phyloP scores from a whole-genome alignment of 1,139 yeast species.

The Ogataea hybrid region DNA sequence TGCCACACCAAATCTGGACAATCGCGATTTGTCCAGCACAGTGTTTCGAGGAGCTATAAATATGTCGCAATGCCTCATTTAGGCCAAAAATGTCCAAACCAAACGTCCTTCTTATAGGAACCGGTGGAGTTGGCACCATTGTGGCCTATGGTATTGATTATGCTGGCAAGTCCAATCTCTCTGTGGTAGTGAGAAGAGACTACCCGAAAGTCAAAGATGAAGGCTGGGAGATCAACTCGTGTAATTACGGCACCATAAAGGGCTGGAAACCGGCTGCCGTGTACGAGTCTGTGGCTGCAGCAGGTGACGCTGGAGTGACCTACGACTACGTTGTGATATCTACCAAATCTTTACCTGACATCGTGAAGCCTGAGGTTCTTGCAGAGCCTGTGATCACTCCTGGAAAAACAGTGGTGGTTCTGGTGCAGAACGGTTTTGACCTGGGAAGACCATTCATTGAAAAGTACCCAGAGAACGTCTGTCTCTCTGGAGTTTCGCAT shows the following conservation, averaged over 20 bases:
- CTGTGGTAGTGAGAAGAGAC: slow-evolving; percentile 55
- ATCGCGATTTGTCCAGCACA: too few relatives aligned
- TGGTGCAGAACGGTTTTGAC: slow-evolving; percentile 56
- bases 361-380: slow-evolving; percentile 44
- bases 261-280: slow-evolving; percentile 52
- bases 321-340: slow-evolving; percentile 50
- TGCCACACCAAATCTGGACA: not conserved
- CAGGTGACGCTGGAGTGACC: slow-evolving; percentile 28
- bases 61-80: too few relatives aligned
- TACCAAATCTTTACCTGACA: slow-evolving; percentile 55
- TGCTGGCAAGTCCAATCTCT: slow-evolving; percentile 39
- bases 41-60: too few relatives aligned
- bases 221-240: slow-evolving; percentile 51
- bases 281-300: slow-evolving; percentile 42
- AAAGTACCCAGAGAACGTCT: slow-evolving; percentile 41
- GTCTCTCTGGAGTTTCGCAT: slow-evolving; percentile 48
- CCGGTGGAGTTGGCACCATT: slow-evolving; percentile 61
- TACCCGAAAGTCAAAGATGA: slow-evolving; percentile 40
- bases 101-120: slow-evolving; percentile 37
- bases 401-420: slow-evolving; percentile 36
- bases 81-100: slow-evolving; percentile 1
- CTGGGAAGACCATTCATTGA: slow-evolving; percentile 46
- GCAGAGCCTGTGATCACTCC: slow-evolving; percentile 43
- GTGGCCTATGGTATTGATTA: slow-evolving; percentile 50
- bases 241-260: slow-evolving; percentile 47